phyloP scores from a whole-genome alignment of 306 rosid species.

The Acacia crassicarpa region DNA sequence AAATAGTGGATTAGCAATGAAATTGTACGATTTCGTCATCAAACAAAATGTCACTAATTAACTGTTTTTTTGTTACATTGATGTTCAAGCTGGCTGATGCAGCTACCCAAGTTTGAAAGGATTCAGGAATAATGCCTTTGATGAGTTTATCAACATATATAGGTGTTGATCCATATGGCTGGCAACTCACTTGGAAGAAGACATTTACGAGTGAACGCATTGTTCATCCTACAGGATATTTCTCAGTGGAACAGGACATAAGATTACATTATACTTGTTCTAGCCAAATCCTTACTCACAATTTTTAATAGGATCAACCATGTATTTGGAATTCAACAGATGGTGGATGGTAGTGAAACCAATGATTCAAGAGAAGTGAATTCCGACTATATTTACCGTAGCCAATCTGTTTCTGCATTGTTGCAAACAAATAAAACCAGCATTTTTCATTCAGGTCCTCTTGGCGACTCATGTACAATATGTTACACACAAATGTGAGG shows the following conservation, averaged over 20 bases:
- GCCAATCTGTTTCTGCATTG: constrained; percentile 71
- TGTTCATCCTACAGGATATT: constrained; percentile 44
- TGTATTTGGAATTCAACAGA: constrained; percentile 70
- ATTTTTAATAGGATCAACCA: constrained; percentile 71
- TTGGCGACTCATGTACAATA: constrained; percentile 50
- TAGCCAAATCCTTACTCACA: constrained; percentile 75
- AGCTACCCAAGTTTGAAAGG: no score
- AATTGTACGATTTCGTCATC: no score
- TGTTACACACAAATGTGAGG: no score
- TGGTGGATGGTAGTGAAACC: constrained; percentile 39
- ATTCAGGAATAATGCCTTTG: no score
- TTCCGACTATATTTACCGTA: constrained; percentile 55
- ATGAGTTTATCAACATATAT: no score
- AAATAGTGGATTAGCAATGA: no score
- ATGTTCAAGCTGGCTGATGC: no score
- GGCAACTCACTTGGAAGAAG: constrained; percentile 54
- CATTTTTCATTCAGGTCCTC: constrained; percentile 69
- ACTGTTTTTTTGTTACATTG: no score
- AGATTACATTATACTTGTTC: constrained; percentile 64
- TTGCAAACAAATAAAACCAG: constrained; percentile 53
- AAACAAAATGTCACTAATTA: no score
- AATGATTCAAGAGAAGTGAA: constrained; percentile 39
- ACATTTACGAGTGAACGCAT: constrained; percentile 24
- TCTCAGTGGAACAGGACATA: constrained; percentile 89
- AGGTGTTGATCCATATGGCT: no score